Evolutionary conservation across 2,329 filamentous ascomycete genomes (phyloP), one percentile per base, ranked within the genome.

Genomic region (Aspergillus pseudoterreus): DNA sequence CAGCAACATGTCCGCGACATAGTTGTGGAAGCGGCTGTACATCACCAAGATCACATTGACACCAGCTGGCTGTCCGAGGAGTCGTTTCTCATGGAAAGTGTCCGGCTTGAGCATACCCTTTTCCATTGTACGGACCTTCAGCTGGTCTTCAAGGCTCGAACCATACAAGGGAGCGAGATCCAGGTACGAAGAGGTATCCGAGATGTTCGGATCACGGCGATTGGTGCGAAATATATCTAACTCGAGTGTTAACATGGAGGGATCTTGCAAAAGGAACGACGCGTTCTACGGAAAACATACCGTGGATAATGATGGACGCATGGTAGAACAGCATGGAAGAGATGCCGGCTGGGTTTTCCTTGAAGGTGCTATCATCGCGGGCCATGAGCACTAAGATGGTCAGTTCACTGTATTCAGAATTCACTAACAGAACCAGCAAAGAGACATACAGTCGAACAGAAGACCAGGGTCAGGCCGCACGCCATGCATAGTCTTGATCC

Each of bases 271-370:
- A 27, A 9, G 2, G 8, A 11, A 30, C 19, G 12, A 36, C 30
- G 4, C 5, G 9, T 6, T 36, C 24, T 10, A 11, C 6, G 6
- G 9, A 14, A 5, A 2, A 19, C 35, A 1, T 70, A 67, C 64
- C 78, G 50, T 80, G 78, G 19, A 79, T 80, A 51, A 80, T 78
- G 46, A 80, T 75, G 2, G 76, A 76, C 0, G 78, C 78, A 15
- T 77, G 71, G 35, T 77, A 78, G 52, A 80, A 75, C 8, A 79
- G 63, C 56, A 77, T 70, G 22, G 67, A 72, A 0, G 77, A 80
- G 43, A 80, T 58, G 2, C 72, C 75, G 27, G 72, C 73, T 2
- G 69, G 65, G 50, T 78, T 74, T 22, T 71, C 63, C 22, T 62
- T 67, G 47, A 50, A 50, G 19, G 42, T 41, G 9, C 49, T 43